Conservation (phyloP, 352 stramenopile genomes). For the Pythium phragmiticola region DNA sequence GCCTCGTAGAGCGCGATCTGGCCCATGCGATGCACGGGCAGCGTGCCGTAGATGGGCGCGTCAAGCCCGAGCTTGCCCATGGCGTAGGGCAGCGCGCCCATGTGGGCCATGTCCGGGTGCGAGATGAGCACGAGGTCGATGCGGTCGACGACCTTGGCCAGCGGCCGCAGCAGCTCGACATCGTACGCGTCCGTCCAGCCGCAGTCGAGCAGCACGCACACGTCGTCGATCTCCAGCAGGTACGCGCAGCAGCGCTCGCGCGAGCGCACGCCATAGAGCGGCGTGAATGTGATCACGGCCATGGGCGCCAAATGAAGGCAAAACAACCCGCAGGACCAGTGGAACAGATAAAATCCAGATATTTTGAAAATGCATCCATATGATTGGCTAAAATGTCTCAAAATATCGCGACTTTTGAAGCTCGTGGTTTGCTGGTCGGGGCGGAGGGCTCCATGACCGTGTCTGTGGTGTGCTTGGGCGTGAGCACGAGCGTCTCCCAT, state of each 20-base stretch:
- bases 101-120: constrained; percentile 88
- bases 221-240: constrained; percentile 90
- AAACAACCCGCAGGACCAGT: not conserved
- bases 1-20: constrained; percentile 97
- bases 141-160: constrained; percentile 79
- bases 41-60: constrained; percentile 92
- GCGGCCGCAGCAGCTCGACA: constrained; percentile 73
- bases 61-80: constrained; percentile 83
- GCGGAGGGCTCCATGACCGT: not conserved
- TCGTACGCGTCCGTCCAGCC: constrained; percentile 90
- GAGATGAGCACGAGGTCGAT: constrained; percentile 91
- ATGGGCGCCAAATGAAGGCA: constrained; percentile 32
- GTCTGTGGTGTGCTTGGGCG: not conserved
- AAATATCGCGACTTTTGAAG: constrained; percentile 32
- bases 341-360: constrained; percentile 13
- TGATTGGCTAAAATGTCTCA: constrained; percentile 24
- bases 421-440: not conserved
- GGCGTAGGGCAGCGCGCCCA: constrained; percentile 89
- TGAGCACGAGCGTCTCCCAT: constrained; percentile 41
- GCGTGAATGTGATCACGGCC: constrained; percentile 91
- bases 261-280: constrained; percentile 86
- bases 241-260: constrained; percentile 82
- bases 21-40: constrained; percentile 95
- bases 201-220: constrained; percentile 90
- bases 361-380: not conserved